A percentile compares a stretch with the other conserved stretches of the same genome.
Evolutionary conservation across 306 rosid genomes (phyloP).

Genomic region (Crotalaria pallida): DNA sequence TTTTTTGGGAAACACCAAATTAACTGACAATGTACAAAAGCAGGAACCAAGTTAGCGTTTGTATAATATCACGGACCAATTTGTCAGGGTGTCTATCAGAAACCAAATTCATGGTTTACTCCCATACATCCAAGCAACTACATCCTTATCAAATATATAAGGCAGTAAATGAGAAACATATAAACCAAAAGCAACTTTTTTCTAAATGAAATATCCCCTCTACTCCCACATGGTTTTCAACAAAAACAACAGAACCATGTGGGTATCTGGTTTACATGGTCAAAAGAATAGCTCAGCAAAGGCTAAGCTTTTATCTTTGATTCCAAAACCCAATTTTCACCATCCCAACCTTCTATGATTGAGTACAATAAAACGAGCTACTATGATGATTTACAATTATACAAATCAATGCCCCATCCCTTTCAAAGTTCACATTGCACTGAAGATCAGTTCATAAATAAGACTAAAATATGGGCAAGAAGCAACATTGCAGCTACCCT

Average conservation of each 20-base stretch:
- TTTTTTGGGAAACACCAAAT: no score
- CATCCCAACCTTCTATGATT: slow-evolving; percentile 46
- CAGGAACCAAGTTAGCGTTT: no score
- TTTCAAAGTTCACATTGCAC: slow-evolving; percentile 30
- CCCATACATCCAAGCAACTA: slow-evolving; percentile 4
- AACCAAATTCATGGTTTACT: no score
- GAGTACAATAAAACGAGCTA: slow-evolving; percentile 43
- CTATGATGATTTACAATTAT: slow-evolving; percentile 83
- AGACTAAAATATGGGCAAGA: slow-evolving; percentile 27
- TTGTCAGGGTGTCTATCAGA: no score
- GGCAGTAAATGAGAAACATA: slow-evolving; percentile 19
- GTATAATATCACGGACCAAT: no score
- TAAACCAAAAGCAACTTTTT: slow-evolving; percentile 31
- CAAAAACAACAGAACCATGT: slow-evolving; percentile 79
- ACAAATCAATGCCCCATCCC: slow-evolving; percentile 59
- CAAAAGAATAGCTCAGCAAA: slow-evolving; percentile 59
- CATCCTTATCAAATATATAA: slow-evolving; percentile 17
- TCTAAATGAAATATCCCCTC: slow-evolving; percentile 31
- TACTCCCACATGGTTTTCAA: slow-evolving; percentile 64
- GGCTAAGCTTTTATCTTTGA: slow-evolving; percentile 45
- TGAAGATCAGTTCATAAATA: slow-evolving; percentile 33
- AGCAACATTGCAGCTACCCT: slow-evolving; percentile 42
- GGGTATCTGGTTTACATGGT: slow-evolving; percentile 54
- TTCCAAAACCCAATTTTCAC: slow-evolving; percentile 43
- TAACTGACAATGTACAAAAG: no score